Evolutionary conservation across 2,329 filamentous ascomycete genomes (phyloP).

Genomic region (Arthroderma sp.): DNA sequence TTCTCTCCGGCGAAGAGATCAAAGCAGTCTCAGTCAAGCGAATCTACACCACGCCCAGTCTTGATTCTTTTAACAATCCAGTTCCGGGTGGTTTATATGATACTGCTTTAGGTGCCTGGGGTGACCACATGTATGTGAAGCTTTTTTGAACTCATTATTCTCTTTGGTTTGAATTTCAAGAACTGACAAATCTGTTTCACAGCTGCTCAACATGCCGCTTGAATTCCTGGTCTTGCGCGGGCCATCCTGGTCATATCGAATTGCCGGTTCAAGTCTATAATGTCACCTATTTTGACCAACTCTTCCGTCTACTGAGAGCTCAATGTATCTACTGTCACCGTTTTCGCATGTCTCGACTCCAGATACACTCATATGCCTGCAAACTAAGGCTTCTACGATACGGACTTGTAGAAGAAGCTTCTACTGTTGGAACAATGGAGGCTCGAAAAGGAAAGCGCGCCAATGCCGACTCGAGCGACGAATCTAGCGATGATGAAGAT

Average conservation of each 20-base stretch:
- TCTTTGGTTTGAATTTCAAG: slow-evolving; percentile 9
- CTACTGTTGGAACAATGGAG: slow-evolving; percentile 41
- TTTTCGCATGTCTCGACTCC: slow-evolving; percentile 63
- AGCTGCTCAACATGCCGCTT: slow-evolving; percentile 91
- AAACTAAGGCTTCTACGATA: slow-evolving; percentile 76
- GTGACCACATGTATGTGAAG: slow-evolving; percentile 58
- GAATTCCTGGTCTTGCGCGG: slow-evolving; percentile 67
- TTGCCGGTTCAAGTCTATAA: slow-evolving; percentile 89
- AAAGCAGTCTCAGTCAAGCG: slow-evolving; percentile 80
- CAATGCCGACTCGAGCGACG: slow-evolving; percentile 43
- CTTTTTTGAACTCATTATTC: slow-evolving; percentile 7
- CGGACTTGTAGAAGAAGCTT: slow-evolving; percentile 61
- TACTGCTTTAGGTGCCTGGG: slow-evolving; percentile 77
- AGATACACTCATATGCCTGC: slow-evolving; percentile 67
- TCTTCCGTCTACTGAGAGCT: slow-evolving; percentile 68
- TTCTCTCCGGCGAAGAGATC: slow-evolving; percentile 72
- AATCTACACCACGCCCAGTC: slow-evolving; percentile 88
- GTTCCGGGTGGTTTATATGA: slow-evolving; percentile 87
- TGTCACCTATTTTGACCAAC: slow-evolving; percentile 90
- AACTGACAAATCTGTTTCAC: slow-evolving; percentile 9
- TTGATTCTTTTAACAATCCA: slow-evolving; percentile 81
- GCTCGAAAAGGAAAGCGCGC: slow-evolving; percentile 32
- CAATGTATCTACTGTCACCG: slow-evolving; percentile 86
- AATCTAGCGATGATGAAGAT: slow-evolving; percentile 51
- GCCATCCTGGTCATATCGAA: slow-evolving; percentile 90